A percentile compares a stretch with the other conserved stretches of the same genome.
Evolutionary conservation across 805 yeast genomes (phyloP).

Genomic region (Candida hungchunana): DNA sequence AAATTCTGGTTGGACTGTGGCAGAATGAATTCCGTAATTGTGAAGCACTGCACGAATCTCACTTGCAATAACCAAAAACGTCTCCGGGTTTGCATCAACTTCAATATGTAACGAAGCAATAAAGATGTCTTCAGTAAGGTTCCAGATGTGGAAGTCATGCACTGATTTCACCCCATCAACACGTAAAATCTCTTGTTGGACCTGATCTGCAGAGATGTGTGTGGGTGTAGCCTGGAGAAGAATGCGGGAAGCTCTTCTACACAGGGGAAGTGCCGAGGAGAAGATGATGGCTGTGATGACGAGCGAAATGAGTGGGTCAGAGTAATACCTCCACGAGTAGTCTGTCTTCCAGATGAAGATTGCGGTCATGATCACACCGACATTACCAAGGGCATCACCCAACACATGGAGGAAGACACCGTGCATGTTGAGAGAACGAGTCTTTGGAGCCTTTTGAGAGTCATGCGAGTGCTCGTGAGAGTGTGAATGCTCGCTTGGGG

Average conservation of each 20-base stretch:
- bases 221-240: constrained; percentile 90
- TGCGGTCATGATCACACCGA: constrained; percentile 90
- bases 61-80: constrained; percentile 66
- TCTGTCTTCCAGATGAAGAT: constrained; percentile 91
- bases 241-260: constrained; percentile 81
- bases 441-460: constrained; percentile 14
- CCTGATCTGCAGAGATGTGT: constrained; percentile 70
- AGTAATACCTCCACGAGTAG: constrained; percentile 78
- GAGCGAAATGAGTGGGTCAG: constrained; percentile 84
- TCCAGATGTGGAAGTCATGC: constrained; percentile 97
- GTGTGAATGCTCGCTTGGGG: constrained; percentile 1
- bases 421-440: constrained; percentile 87
- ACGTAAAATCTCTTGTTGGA: constrained; percentile 60
- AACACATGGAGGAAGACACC: constrained; percentile 94
- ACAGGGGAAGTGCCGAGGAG: constrained; percentile 86
- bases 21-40: constrained; percentile 82
- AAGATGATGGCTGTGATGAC: constrained; percentile 85
- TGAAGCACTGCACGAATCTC: constrained; percentile 77
- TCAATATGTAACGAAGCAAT: constrained; percentile 91
- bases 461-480: constrained; percentile 10
- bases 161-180: constrained; percentile 76
- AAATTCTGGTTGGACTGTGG: constrained; percentile 96
- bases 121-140: constrained; percentile 77
- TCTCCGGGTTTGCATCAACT: constrained; percentile 56
- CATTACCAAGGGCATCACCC: constrained; percentile 94